A percentile compares a stretch with the other conserved stretches of the same genome.
These are phyloP conservation scores for Alternaria ethzedia DNA, from an alignment of 2,329 filamentous ascomycete species.

Conservation along the genomic window DNA sequence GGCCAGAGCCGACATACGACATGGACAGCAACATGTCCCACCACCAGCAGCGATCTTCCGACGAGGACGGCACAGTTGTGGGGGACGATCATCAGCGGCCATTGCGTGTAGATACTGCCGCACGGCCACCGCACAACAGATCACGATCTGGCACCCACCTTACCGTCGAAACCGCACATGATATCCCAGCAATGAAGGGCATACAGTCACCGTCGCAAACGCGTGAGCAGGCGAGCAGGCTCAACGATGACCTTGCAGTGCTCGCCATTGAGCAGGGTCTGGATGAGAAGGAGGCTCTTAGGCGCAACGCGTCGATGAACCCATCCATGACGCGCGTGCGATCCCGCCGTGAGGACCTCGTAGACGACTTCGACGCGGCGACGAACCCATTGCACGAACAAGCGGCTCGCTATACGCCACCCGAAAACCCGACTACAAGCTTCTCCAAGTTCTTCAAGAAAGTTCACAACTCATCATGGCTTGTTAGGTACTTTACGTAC, in stretches of 20 bases:
- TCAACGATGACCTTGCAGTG: constrained; percentile 71
- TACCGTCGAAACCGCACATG: constrained; percentile 55
- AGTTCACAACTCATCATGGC: constrained; percentile 68
- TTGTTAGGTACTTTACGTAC: constrained; percentile 75
- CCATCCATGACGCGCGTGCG: constrained; percentile 59
- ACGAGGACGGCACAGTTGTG: constrained; percentile 48
- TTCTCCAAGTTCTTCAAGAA: constrained; percentile 70
- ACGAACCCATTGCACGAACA: constrained; percentile 74
- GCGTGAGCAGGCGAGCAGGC: constrained; percentile 65
- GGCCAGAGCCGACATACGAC: constrained; percentile 45
- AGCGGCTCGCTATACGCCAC: constrained; percentile 68
- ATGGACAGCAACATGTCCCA: constrained; percentile 36
- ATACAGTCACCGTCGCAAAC: constrained; percentile 61
- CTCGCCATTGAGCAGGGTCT: constrained; percentile 69
- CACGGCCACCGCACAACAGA: constrained; percentile 16
- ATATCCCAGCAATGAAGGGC: constrained; percentile 30
- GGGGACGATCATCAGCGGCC: constrained; percentile 41
- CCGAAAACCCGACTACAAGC: constrained; percentile 66
- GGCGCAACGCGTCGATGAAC: constrained; percentile 43
- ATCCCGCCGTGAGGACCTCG: constrained; percentile 61
- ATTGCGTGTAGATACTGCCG: constrained; percentile 17
- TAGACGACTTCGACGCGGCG: constrained; percentile 71
- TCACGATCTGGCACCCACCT: constrained; percentile 53
- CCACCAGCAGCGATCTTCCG: constrained; percentile 43
- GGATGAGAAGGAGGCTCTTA: constrained; percentile 51